Conservation (phyloP, 805 yeast genomes). For the Barnettozyma sucrosica region DNA sequence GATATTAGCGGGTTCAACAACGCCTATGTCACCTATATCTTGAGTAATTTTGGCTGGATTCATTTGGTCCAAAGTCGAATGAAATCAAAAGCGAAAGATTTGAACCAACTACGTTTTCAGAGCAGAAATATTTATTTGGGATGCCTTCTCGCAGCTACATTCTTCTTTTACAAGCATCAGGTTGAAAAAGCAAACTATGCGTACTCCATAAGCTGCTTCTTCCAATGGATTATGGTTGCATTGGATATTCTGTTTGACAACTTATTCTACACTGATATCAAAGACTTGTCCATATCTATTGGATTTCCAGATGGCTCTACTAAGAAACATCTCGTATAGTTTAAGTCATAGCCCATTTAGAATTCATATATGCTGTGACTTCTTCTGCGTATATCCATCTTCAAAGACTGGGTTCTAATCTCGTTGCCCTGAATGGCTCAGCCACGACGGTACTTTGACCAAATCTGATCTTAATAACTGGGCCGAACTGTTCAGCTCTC, state of each 20-base stretch:
- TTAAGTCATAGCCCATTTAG: neutral
- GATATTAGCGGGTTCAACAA: slow-evolving; percentile 7
- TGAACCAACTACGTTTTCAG: slow-evolving; percentile 3
- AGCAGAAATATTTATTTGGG: slow-evolving; percentile 1
- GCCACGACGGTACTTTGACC: slow-evolving; percentile 19
- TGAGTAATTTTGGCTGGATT: slow-evolving; percentile 10
- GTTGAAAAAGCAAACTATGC: slow-evolving; percentile 11
- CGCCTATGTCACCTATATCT: slow-evolving; percentile 8
- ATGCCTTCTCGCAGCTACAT: neutral
- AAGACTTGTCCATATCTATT: neutral
- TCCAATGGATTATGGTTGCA: slow-evolving; percentile 13
- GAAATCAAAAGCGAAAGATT: neutral
- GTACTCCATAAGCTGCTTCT: slow-evolving; percentile 15
- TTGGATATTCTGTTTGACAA: slow-evolving; percentile 14
- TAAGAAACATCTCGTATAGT: slow-evolving; percentile 5
- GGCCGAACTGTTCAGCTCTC: slow-evolving; percentile 17
- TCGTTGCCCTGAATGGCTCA: slow-evolving; percentile 22
- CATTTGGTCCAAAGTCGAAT: slow-evolving; percentile 3
- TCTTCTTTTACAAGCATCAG: slow-evolving; percentile 17
- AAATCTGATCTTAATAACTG: slow-evolving; percentile 22
- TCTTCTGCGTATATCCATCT: neutral
- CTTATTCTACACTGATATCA: slow-evolving; percentile 6
- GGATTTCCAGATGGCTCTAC: slow-evolving; percentile 6
- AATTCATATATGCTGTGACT: neutral
- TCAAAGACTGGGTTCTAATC: slow-evolving; percentile 12